Evolutionary conservation across 805 yeast genomes (phyloP).

Genomic region (Myxozyma nipponensis): DNA sequence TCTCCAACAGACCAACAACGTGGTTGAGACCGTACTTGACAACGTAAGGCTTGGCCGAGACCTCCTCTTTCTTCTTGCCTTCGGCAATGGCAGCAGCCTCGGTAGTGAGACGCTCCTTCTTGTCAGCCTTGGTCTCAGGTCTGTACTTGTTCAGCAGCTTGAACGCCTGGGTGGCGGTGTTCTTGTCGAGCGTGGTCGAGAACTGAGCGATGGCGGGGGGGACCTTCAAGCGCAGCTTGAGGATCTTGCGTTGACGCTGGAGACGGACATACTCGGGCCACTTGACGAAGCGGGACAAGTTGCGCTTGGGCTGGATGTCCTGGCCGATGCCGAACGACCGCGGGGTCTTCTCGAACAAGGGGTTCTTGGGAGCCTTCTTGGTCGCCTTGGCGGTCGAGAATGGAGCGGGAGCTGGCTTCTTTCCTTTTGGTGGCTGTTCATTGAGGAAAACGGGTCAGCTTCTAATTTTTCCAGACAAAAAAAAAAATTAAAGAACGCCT

Average conservation of each 20-base stretch:
- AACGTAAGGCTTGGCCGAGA: slow-evolving; percentile 92
- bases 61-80: slow-evolving; percentile 96
- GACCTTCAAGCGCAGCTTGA: slow-evolving; percentile 93
- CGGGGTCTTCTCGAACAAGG: slow-evolving; percentile 85
- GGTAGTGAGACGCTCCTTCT: slow-evolving; percentile 97
- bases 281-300: slow-evolving; percentile 94
- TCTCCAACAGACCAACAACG: slow-evolving; percentile 94
- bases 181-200: slow-evolving; percentile 94
- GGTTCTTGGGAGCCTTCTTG: slow-evolving; percentile 58
- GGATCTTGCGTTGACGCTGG: slow-evolving; percentile 98
- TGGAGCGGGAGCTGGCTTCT: slow-evolving; percentile 98
- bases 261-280: slow-evolving; percentile 99
- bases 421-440: slow-evolving; percentile 62
- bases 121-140: slow-evolving; percentile 96
- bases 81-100: slow-evolving; percentile 99
- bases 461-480: slow-evolving; percentile 7
- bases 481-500: slow-evolving; percentile 9
- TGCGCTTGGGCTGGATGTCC: slow-evolving; percentile 87
- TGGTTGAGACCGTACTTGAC: slow-evolving; percentile 99
- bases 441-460: slow-evolving; percentile 38
- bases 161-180: slow-evolving; percentile 96
- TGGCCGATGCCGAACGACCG: slow-evolving; percentile 97
- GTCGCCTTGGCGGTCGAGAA: slow-evolving; percentile 66
- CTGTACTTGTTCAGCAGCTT: slow-evolving; percentile 98
- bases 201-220: slow-evolving; percentile 98